Evolutionary conservation across 805 yeast species (phyloP), one percentile per base, ranked within the genome.

Genomic region (Metschnikowia shivogae): DNA sequence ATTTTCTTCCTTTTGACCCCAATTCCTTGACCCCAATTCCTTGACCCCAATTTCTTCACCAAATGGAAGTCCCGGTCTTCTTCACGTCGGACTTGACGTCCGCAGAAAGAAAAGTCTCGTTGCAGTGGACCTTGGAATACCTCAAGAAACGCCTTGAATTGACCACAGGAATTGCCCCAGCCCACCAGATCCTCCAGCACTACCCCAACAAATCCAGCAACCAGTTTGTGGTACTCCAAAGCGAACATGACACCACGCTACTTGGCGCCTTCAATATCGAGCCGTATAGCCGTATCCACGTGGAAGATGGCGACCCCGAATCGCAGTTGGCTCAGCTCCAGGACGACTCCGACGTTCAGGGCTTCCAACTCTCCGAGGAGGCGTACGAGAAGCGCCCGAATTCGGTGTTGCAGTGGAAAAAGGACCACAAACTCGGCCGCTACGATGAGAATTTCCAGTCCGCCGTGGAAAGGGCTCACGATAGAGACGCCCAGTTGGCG

Each of bases 341-440:
- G 19, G 56, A 54, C 5, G 72, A 60, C 1, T 68, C 54, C n/a
- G 65, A 60, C 12, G 70, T 67, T 37, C 46, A 41, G 3, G 49
- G 43, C 2, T 76, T 64, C 56, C 70, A 73, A 47, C 63, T 86
- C 59, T 65, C 78, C 1, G 82, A 81, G 31, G 78, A 72, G 34
- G 84, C 79, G 36, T 88, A 90, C 61, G 81, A 74, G 27, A 68
- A 68, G 38, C 72, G 85, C 47, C 42, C 63, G 3, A 79, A 84
- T 44, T 74, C 92, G 0, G 95, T 87, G 1, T 72, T 82, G 45
- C 76, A 74, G 44, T 90, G 96, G 96, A 92, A 90, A 61, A 73
- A 75, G 45, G 68, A 73, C 27, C 75, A 85, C 50, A 64, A 78
- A 46, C 65, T 88, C 22, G 97, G 97, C 0, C 69, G 90, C 41